Percentiles rank a stretch among this genome's conserved stretches.
These are phyloP conservation scores for Botrytis porri DNA, from an alignment of 2,329 filamentous ascomycete species.

Conservation along the genomic window DNA sequence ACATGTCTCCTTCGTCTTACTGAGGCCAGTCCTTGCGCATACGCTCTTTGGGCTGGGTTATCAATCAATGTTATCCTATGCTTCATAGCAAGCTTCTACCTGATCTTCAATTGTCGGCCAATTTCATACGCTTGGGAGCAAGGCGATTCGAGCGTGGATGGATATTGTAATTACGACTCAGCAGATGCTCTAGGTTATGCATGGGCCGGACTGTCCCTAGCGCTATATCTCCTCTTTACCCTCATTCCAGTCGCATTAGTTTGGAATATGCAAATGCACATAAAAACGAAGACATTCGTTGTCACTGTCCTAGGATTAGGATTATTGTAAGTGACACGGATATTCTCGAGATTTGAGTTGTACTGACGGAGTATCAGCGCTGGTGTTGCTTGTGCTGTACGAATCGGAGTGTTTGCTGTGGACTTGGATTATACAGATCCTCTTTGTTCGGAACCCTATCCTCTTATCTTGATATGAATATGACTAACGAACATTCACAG, in stretches of 20 bases:
- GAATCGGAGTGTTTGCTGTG: slow-evolving; percentile 6
- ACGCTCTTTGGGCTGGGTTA: slow-evolving; percentile 15
- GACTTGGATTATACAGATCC: slow-evolving; percentile 17
- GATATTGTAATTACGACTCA: slow-evolving; percentile 14
- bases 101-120: slow-evolving; percentile 18
- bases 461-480: neutral
- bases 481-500: slow-evolving; percentile 1
- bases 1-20: slow-evolving; percentile 20
- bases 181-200: slow-evolving; percentile 14
- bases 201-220: slow-evolving; percentile 11
- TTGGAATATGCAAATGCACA: slow-evolving; percentile 20
- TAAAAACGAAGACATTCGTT: slow-evolving; percentile 13
- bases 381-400: slow-evolving; percentile 3
- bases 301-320: slow-evolving; percentile 14
- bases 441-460: neutral
- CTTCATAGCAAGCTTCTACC: slow-evolving; percentile 15
- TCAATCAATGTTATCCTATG: slow-evolving; percentile 14
- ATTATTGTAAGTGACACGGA: slow-evolving; percentile 9
- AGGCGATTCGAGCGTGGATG: slow-evolving; percentile 8
- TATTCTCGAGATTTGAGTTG: no score
- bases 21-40: slow-evolving; percentile 4
- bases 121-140: slow-evolving; percentile 17
- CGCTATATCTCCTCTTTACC: slow-evolving; percentile 12
- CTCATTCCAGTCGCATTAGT: slow-evolving; percentile 14
- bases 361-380: slow-evolving; percentile 4